Evolutionary conservation across 345 rosid species (phyloP).

Genomic region (Physaria fendleri): DNA sequence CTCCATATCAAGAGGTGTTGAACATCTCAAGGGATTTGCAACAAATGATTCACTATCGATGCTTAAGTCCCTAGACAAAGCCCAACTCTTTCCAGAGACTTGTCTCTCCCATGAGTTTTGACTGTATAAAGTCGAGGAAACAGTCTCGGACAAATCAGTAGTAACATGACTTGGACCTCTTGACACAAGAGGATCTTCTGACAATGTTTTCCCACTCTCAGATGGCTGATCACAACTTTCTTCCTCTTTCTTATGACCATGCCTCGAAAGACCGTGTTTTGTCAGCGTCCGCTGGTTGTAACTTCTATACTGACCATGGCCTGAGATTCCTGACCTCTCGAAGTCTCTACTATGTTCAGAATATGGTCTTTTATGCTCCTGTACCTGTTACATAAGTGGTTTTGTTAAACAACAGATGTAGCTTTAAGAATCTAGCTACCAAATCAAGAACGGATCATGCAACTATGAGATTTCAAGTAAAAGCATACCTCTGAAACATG

Average conservation of each 20-base stretch:
- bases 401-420: background rate
- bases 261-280: too few relatives aligned
- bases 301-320: constrained; percentile 36
- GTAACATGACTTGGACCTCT: constrained; percentile 34
- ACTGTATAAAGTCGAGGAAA: constrained; percentile 31
- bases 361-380: constrained; percentile 32
- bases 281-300: constrained; percentile 44
- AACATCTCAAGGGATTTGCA: constrained; percentile 19
- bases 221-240: constrained; percentile 38
- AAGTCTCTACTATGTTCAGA: constrained; percentile 32
- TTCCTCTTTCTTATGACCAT: constrained; percentile 28
- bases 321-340: constrained; percentile 27
- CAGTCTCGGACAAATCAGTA: constrained; percentile 32
- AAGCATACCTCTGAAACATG: constrained; percentile 52
- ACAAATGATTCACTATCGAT: constrained; percentile 13
- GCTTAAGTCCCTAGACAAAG: constrained; percentile 7
- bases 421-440: background rate
- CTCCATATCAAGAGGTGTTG: constrained; percentile 28
- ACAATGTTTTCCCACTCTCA: constrained; percentile 36
- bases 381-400: constrained; percentile 14
- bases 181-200: constrained; percentile 32
- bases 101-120: constrained; percentile 30
- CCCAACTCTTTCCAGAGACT: constrained; percentile 10
- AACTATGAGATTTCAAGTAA: too few relatives aligned
- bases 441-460: background rate